Evolutionary conservation across 371 early-diverging fungal genomes (phyloP).

Genomic region (Conidiobolus coronatus): DNA sequence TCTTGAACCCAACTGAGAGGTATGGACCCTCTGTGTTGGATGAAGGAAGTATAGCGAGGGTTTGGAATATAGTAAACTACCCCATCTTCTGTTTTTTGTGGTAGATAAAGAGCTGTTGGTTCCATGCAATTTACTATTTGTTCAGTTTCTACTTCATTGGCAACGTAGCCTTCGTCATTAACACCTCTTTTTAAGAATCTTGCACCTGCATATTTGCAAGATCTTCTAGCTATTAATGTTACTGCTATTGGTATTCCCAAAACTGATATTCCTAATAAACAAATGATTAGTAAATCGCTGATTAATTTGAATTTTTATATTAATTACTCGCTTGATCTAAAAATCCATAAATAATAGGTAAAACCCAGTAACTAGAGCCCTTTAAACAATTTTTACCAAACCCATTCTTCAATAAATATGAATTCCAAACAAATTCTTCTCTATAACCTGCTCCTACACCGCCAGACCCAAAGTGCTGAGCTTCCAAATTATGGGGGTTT

Average conservation of each 20-base stretch:
- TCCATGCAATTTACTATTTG: constrained; percentile 86
- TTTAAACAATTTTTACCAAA: constrained; percentile 20
- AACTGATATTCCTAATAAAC: constrained; percentile 14
- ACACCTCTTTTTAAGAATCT: constrained; percentile 91
- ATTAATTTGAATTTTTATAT: background rate
- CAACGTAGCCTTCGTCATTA: constrained; percentile 78
- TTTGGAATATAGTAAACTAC: constrained; percentile 14
- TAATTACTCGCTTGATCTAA: constrained; percentile 80
- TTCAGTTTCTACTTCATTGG: constrained; percentile 99
- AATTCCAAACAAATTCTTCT: constrained; percentile 92
- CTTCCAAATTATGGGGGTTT: constrained; percentile 1
- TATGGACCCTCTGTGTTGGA: constrained; percentile 91
- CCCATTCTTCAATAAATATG: constrained; percentile 48
- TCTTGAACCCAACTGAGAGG: constrained; percentile 93
- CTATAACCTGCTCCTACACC: constrained; percentile 27
- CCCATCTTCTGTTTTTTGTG: constrained; percentile 13
- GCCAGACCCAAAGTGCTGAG: too few relatives aligned
- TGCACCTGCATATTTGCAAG: constrained; percentile 88
- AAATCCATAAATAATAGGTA: constrained; percentile 87
- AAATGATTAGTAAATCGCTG: too few relatives aligned
- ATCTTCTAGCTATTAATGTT: constrained; percentile 85
- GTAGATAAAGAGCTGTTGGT: constrained; percentile 53
- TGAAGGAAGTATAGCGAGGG: constrained; percentile 70
- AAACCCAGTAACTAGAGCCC: constrained; percentile 54
- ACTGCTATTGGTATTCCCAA: constrained; percentile 65